phyloP scores from a whole-genome alignment of 306 rosid genomes.

The Cucurbita moschata region DNA sequence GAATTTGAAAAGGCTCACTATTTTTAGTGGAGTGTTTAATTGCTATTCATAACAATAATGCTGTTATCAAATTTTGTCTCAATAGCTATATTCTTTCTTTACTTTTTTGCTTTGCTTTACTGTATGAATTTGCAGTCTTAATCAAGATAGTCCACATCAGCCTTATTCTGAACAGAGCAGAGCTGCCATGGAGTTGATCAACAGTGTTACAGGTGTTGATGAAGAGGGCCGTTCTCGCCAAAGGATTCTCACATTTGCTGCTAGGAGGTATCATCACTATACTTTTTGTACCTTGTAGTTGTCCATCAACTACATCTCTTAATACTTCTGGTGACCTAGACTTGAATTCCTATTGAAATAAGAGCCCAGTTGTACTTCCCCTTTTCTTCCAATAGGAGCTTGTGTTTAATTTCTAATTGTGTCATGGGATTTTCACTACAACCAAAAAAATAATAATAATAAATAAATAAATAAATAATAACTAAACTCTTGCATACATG shows the following conservation, averaged over 20 bases:
- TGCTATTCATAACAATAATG: neutral
- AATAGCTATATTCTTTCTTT: neutral
- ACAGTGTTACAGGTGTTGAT: constrained; percentile 67
- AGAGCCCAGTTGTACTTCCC: neutral
- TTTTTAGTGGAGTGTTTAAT: neutral
- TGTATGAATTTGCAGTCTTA: constrained; percentile 21
- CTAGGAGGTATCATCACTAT: constrained; percentile 49
- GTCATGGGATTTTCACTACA: neutral
- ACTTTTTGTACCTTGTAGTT: neutral
- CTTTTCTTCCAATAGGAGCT: neutral
- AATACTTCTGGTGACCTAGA: neutral
- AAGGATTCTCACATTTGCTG: constrained; percentile 92
- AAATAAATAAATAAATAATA: too few species aligned
- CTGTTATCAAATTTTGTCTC: neutral
- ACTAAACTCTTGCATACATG: neutral
- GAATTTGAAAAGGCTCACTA: neutral
- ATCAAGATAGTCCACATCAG: constrained; percentile 49
- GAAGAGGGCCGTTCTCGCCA: constrained; percentile 98
- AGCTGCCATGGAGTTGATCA: constrained; percentile 89
- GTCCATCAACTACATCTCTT: neutral
- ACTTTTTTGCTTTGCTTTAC: neutral
- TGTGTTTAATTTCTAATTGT: neutral
- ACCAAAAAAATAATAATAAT: neutral
- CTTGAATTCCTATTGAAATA: neutral
- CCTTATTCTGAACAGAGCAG: constrained; percentile 43